These are phyloP conservation scores for Pelargonium fulgidum DNA, from an alignment of 441 rosid genomes.

Conservation along the genomic window DNA sequence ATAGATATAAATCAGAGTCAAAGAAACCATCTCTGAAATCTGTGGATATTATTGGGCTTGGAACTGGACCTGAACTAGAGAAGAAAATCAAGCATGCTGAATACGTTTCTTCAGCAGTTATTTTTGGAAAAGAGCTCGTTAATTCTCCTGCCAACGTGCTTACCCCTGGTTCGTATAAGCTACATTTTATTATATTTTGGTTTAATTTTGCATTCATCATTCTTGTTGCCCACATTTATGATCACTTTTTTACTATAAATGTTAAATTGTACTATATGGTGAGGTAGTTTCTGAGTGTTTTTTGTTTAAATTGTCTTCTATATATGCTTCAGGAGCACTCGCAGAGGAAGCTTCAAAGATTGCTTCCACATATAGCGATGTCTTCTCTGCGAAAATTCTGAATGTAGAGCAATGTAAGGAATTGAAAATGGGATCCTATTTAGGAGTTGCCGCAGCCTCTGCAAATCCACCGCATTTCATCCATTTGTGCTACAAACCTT, in stretches of 20 bases:
- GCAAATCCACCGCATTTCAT: conserved; percentile 76
- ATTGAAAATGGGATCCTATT: conserved; percentile 88
- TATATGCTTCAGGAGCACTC: conserved; percentile 51
- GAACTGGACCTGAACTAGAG: conserved; percentile 62
- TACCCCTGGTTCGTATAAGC: conserved; percentile 59
- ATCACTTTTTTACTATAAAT: neutral
- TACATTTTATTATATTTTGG: conserved; percentile 8
- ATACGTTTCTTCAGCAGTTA: conserved; percentile 62
- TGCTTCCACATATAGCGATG: conserved; percentile 61
- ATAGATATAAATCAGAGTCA: conserved; percentile 67
- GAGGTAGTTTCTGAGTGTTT: neutral
- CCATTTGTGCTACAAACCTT: conserved; percentile 75
- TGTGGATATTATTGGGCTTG: conserved; percentile 79
- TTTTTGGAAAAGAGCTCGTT: conserved; percentile 67
- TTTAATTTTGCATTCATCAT: neutral
- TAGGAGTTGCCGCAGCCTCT: conserved; percentile 87
- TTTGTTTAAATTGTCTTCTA: neutral
- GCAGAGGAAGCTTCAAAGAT: conserved; percentile 79
- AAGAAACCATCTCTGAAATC: conserved; percentile 57
- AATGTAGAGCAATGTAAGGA: conserved; percentile 63
- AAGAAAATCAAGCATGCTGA: conserved; percentile 73
- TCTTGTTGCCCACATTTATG: neutral
- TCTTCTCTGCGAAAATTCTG: conserved; percentile 68
- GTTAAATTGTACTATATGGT: neutral
- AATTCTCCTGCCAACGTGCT: conserved; percentile 92